Conservation (phyloP, 164 flowering plant genomes). For the Vitis cinerea region DNA sequence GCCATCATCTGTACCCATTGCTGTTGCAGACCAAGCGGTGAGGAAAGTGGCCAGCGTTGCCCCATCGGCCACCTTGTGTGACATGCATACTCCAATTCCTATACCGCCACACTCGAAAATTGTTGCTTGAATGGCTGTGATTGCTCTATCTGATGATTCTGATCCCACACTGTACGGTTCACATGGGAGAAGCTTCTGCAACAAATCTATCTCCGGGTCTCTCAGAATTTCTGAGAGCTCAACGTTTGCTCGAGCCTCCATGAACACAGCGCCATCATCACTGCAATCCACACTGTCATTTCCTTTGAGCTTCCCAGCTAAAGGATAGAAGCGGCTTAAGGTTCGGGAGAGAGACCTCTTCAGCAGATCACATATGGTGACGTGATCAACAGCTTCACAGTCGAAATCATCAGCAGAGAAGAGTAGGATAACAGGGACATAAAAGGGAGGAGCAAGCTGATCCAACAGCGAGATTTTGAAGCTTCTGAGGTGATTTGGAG, state of each 20-base stretch:
- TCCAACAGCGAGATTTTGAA: conserved; percentile 18
- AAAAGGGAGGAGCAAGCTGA: conserved; percentile 8
- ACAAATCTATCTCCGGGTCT: conserved; percentile 13
- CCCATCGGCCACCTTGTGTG: conserved; percentile 27
- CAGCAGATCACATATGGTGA: not conserved
- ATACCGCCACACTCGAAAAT: conserved; percentile 25
- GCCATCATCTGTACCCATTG: not conserved
- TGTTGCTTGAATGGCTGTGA: conserved; percentile 12
- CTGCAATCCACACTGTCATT: conserved; percentile 30
- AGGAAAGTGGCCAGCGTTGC: conserved; percentile 16
- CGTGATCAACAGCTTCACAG: too few species aligned
- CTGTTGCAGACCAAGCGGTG: conserved; percentile 22
- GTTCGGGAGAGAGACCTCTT: conserved; percentile 20
- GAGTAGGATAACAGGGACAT: conserved; percentile 13
- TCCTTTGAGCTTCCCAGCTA: conserved; percentile 36
- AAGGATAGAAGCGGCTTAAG: conserved; percentile 31
- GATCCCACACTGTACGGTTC: conserved; percentile 1
- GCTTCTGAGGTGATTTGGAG: conserved; percentile 18
- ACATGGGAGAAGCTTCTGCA: conserved; percentile 30
- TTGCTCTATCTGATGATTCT: not conserved
- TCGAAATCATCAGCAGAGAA: not conserved
- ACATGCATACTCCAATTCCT: conserved; percentile 22
- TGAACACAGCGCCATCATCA: conserved; percentile 28
- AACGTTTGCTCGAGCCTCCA: conserved; percentile 18
- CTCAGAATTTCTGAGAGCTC: conserved; percentile 13